phyloP scores from a whole-genome alignment of 306 rosid genomes.

The Malus asiatica region DNA sequence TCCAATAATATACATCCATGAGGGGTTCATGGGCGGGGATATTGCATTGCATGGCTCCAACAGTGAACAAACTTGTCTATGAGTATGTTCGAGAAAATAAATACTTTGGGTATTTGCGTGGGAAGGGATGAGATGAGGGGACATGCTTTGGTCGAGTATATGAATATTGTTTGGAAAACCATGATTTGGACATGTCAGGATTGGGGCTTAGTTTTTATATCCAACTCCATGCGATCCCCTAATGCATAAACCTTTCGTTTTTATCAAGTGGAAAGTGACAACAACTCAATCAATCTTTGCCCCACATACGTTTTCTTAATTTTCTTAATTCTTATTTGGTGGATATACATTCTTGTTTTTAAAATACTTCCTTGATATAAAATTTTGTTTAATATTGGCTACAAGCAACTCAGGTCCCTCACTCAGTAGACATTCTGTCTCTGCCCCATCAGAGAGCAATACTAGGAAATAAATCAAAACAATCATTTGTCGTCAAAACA shows the following conservation, averaged over 20 bases:
- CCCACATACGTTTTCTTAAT: background rate
- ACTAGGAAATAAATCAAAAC: too few relatives aligned
- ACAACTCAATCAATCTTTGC: constrained; percentile 8
- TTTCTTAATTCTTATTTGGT: background rate
- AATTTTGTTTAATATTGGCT: background rate
- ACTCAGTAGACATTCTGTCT: background rate
- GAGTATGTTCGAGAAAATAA: background rate
- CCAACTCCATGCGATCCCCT: constrained; percentile 18
- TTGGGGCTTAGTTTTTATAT: constrained; percentile 5
- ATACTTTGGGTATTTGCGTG: constrained; percentile 2
- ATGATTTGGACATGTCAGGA: constrained; percentile 20
- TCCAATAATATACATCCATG: too few relatives aligned
- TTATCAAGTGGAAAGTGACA: constrained; percentile 12
- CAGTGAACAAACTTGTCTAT: background rate
- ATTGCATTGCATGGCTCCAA: background rate
- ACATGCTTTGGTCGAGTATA: constrained; percentile 10
- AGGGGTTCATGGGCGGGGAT: background rate
- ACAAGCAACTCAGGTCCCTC: background rate
- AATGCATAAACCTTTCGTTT: background rate
- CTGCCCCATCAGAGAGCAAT: background rate
- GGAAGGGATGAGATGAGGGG: background rate
- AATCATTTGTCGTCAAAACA: too few relatives aligned
- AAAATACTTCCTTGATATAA: too few relatives aligned
- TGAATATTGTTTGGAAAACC: constrained; percentile 9
- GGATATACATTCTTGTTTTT: background rate